Evolutionary conservation across 2,329 filamentous ascomycete species (phyloP).

Genomic region (Pseudocercospora eumusae): DNA sequence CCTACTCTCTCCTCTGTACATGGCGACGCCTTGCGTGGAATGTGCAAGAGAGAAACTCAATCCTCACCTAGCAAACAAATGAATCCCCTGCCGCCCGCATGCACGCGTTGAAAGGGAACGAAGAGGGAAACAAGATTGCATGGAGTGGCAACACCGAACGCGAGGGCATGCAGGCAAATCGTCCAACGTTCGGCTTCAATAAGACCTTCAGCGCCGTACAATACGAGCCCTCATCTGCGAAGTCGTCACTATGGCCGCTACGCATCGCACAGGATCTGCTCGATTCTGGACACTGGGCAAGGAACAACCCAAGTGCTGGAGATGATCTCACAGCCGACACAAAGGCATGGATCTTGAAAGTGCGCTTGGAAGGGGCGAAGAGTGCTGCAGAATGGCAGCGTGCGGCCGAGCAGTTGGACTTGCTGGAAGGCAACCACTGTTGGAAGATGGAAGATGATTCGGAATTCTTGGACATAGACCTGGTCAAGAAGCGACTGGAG

Average conservation of each 20-base stretch:
- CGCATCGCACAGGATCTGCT: conserved; percentile 23
- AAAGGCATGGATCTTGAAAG: conserved; percentile 16
- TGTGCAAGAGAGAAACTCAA: neutral
- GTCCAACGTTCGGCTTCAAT: neutral
- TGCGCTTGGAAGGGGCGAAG: conserved; percentile 20
- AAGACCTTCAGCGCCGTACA: conserved; percentile 7
- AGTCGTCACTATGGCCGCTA: conserved; percentile 20
- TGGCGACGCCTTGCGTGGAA: neutral
- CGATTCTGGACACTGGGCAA: conserved; percentile 13
- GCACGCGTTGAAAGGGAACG: neutral
- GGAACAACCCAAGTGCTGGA: conserved; percentile 12
- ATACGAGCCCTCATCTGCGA: neutral
- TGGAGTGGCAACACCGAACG: neutral
- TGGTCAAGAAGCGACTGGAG: conserved; percentile 24
- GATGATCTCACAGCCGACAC: conserved; percentile 11
- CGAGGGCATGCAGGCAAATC: neutral
- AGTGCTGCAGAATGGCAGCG: conserved; percentile 21
- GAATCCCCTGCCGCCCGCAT: neutral
- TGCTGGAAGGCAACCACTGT: conserved; percentile 27
- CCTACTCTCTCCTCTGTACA: neutral
- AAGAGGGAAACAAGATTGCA: neutral
- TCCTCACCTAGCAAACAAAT: neutral
- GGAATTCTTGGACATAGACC: conserved; percentile 23
- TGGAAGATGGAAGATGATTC: conserved; percentile 29
- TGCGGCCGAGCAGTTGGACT: conserved; percentile 25